A percentile compares a stretch with the other conserved stretches of the same genome.
phyloP scores from a whole-genome alignment of 257 asterid genomes.

The Solanum raphanifolium region DNA sequence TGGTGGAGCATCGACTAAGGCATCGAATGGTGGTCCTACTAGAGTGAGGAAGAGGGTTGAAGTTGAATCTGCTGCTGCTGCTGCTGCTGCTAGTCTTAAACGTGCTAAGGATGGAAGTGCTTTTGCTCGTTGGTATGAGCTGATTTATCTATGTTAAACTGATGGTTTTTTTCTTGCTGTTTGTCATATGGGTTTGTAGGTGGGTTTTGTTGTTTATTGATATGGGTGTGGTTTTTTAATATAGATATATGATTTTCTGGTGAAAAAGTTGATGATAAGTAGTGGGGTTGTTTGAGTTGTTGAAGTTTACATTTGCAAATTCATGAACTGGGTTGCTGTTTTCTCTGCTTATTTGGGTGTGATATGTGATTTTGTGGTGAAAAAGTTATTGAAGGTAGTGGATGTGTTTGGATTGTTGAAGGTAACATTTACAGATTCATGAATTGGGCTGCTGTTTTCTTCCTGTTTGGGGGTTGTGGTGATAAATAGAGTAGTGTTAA shows the following conservation, averaged over 20 bases:
- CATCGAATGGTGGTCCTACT: constrained; percentile 25
- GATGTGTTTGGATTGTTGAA: not conserved
- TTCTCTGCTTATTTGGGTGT: not conserved
- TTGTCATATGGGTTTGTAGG: not conserved
- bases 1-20: constrained; percentile 12
- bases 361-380: not conserved
- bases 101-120: constrained; percentile 93
- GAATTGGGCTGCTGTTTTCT: not conserved
- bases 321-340: not conserved
- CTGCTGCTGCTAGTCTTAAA: constrained; percentile 28
- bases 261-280: not conserved
- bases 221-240: too few relatives aligned
- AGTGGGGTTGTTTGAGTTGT: not conserved
- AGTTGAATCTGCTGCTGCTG: constrained; percentile 26
- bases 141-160: not conserved
- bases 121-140: constrained; percentile 57
- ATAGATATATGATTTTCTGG: accelerated
- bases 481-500: not conserved
- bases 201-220: not conserved
- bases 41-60: constrained; percentile 60
- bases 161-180: not conserved
- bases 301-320: not conserved
- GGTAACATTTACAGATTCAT: not conserved
- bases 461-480: not conserved
- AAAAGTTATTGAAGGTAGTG: not conserved